Evolutionary conservation across 495 filamentous ascomycete species (phyloP), one percentile per base, ranked within the genome.

Genomic region (Thermothielavioides terrestris): DNA sequence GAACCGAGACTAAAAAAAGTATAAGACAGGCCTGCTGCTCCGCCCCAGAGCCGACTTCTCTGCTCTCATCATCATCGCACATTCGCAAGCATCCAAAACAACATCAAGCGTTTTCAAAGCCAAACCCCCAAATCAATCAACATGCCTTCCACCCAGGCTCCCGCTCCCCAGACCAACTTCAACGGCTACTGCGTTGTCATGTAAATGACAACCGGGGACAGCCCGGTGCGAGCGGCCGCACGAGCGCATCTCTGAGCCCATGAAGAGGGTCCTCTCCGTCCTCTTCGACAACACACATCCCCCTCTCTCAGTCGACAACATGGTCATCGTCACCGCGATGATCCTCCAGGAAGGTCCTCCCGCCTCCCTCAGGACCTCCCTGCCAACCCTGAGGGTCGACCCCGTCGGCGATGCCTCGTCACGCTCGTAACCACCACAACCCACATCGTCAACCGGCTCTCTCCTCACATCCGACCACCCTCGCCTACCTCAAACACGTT

Each of bases 171-270:
- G 61, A 59, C 49, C 49, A 56, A 57, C 60, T 54, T 60, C 56
- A 52, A 51, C 56, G 53, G 47, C 58, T 65, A 63, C 62, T 67
- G 64, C 59, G 62, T 65, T 54, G 60, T 67, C 56, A 65, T 67
- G 64, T 67, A 67, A 65, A 61, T 63, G 55, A 50, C 54, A 30
- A 32, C 58, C 51, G 46, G 57, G 26, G 28, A 5, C 14, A 0
- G 3, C 49, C 32, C 15, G 32, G 32, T 35, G 32, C 10, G 10
- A 21, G 17, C 17, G 30, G 32, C 18, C 32, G 41, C 17, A 43
- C 20, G 21, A 34, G 46, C 38, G 11, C 30, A 11, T 28, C 20
- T 20, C 36, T 40, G 28, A 28, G 39, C 12, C 7, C 39, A n/a
- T 8, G 14, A 25, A 45, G 49, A 28, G 26, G 23, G 23, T 25